Conservation (phyloP, 2,329 filamentous ascomycete genomes). For the Aureobasidium leucospermi region DNA sequence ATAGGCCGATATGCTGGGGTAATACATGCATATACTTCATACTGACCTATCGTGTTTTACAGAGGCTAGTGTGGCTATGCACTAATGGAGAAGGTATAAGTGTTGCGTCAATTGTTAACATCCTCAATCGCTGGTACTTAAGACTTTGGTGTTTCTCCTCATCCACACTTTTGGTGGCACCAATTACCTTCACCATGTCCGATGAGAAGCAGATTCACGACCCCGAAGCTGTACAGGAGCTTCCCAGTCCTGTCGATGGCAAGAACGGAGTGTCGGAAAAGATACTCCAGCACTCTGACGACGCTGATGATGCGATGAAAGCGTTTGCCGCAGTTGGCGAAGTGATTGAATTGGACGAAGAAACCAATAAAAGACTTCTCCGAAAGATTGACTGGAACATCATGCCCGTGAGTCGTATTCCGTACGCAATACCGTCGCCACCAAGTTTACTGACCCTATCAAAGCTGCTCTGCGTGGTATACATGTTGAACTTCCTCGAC, state of each 20-base stretch:
- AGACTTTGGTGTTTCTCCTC: not conserved
- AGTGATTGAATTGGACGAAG: slow-evolving; percentile 46
- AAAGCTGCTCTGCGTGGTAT: not conserved
- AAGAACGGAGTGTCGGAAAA: slow-evolving; percentile 24
- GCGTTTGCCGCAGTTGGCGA: slow-evolving; percentile 45
- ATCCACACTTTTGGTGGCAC: not conserved
- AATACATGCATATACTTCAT: not conserved
- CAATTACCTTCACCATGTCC: not conserved
- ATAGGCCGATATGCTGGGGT: not conserved
- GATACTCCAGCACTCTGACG: slow-evolving; percentile 46
- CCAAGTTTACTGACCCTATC: too few species aligned
- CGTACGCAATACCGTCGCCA: slow-evolving; percentile 6
- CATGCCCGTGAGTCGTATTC: slow-evolving; percentile 47
- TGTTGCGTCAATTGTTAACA: not conserved
- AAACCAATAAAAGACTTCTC: slow-evolving; percentile 51
- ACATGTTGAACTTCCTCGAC: not conserved
- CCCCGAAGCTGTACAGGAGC: not conserved
- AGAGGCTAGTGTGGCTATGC: too few species aligned
- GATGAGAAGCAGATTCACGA: not conserved
- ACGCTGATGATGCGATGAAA: slow-evolving; percentile 55
- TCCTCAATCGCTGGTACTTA: not conserved
- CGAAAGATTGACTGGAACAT: slow-evolving; percentile 55
- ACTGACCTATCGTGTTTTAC: too few species aligned
- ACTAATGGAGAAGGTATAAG: not conserved
- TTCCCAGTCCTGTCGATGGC: slow-evolving; percentile 20